These are phyloP conservation scores for Opeltia flavorubescens DNA, from an alignment of 495 filamentous ascomycete genomes.

Conservation along the genomic window DNA sequence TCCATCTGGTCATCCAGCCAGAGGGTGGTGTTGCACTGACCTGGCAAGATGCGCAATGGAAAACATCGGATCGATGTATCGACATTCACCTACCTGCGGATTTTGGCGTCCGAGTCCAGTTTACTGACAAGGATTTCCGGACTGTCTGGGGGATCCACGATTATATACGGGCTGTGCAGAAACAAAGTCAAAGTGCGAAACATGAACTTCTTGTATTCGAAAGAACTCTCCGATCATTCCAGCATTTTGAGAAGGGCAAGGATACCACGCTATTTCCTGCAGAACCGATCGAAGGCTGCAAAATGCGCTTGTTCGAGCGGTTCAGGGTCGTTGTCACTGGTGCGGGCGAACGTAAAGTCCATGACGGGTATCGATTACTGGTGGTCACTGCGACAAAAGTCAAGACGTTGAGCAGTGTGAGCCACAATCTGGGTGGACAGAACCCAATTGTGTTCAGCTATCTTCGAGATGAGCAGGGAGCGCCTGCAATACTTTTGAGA, in stretches of 20 bases:
- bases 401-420: conserved; percentile 59
- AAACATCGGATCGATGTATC: conserved; percentile 42
- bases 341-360: conserved; percentile 49
- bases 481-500: conserved; percentile 52
- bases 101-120: conserved; percentile 52
- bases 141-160: conserved; percentile 69
- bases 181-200: conserved; percentile 45
- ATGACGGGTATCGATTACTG: conserved; percentile 61
- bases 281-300: conserved; percentile 55
- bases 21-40: conserved; percentile 52
- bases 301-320: conserved; percentile 58
- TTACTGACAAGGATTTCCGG: conserved; percentile 58
- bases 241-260: conserved; percentile 56
- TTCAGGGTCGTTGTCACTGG: conserved; percentile 45
- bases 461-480: conserved; percentile 49
- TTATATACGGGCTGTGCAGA: conserved; percentile 58
- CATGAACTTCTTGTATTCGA: conserved; percentile 55
- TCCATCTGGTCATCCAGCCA: conserved; percentile 59
- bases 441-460: conserved; percentile 60
- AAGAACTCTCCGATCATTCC: conserved; percentile 49
- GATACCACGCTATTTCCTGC: conserved; percentile 54
- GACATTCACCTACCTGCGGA: conserved; percentile 52
- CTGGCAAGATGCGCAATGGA: conserved; percentile 74
- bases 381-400: conserved; percentile 61
- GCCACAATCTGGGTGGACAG: conserved; percentile 44